Evolutionary conservation across 1,284 basidiomycete genomes (phyloP).

Genomic region (Mycosarcoma mackinlayi): DNA sequence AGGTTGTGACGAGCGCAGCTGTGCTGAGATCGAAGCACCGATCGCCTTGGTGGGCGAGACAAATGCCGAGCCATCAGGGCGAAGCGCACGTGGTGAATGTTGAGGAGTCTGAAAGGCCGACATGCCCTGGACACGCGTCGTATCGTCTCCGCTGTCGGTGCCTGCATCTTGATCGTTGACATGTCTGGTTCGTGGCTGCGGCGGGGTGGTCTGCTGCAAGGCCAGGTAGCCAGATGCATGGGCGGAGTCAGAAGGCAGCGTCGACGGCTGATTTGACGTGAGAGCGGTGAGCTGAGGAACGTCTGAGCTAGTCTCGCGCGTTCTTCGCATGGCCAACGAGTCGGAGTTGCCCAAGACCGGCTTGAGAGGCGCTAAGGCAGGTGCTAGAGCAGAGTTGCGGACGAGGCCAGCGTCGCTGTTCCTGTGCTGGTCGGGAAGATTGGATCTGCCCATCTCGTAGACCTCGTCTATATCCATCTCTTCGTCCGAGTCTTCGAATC

Average conservation of each 20-base stretch:
- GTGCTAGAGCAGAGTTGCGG: not conserved
- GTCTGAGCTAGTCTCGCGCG: slow-evolving; percentile 37
- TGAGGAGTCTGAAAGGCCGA: slow-evolving; percentile 44
- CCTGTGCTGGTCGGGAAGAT: slow-evolving; percentile 20
- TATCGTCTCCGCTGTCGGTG: slow-evolving; percentile 40
- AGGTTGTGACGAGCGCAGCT: slow-evolving; percentile 2
- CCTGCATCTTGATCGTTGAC: slow-evolving; percentile 39
- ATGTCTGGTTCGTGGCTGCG: slow-evolving; percentile 27
- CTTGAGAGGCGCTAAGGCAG: not conserved
- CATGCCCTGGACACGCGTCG: slow-evolving; percentile 26
- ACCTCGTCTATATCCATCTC: slow-evolving; percentile 42
- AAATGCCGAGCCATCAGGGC: slow-evolving; percentile 4
- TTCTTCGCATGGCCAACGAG: slow-evolving; percentile 9
- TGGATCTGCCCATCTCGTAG: slow-evolving; percentile 31
- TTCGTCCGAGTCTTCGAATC: slow-evolving; percentile 44
- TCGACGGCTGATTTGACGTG: not conserved
- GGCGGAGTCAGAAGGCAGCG: not conserved
- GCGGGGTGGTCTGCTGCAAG: slow-evolving; percentile 33
- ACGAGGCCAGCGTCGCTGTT: slow-evolving; percentile 10
- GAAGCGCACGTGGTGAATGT: slow-evolving; percentile 31
- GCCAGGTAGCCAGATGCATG: slow-evolving; percentile 1
- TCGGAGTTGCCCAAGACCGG: slow-evolving; percentile 3
- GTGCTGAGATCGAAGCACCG: not conserved
- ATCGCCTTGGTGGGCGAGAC: slow-evolving; percentile 2
- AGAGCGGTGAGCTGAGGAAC: slow-evolving; percentile 10